Base-by-base conservation (phyloP, 805 yeast genomes). In the Hanseniaspora mollemarum region DNA sequence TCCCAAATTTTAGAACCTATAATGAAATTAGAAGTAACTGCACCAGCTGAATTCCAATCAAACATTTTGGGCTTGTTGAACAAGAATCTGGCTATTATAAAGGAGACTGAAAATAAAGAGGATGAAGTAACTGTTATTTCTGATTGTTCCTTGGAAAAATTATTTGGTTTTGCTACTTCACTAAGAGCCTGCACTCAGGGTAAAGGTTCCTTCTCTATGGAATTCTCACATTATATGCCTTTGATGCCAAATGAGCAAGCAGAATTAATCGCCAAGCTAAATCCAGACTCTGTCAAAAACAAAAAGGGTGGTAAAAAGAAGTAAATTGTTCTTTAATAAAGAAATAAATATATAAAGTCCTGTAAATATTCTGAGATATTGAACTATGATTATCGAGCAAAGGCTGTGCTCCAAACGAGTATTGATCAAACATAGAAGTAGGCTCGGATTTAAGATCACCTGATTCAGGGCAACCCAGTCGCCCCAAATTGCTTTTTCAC, bases 141-240 rank as follows among this genome's bases (percentile, higher is more conserved):
- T 29, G 97, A 92, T 67, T 90, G 97, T 71, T 83, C 97, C n/a
- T 78, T 92, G 69, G 88, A 88, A 72, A 78, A 85, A 55, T 79
- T 92, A 87, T 92, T 92, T 67, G 98, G 98, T 35, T 86, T 92
- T 64, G 95, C 97, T 7, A 85, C 97, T 8, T 78, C 86, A 24
- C 74, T 92, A 63, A 83, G 99, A 74, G 97, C 98, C 19, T 80
- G 85, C 54, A 90, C 98, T 15, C 98, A 92, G 70, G 99, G 99
- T 70, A 92, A 92, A 67, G 98, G 99, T 62, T 97, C 94, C 70
- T 92, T 92, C 67, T 78, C 95, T 1, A 75, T 92, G 67, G 99
- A 92, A 67, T 92, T 92, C 72, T 81, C 84, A 64, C 84, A 87
- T 62, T 92, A 90, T 66, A 78, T 90, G 46, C 95, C 94, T 58